Percentiles rank a stretch among this genome's conserved stretches.
These are phyloP conservation scores for Syzygium grande DNA, from an alignment of 345 rosid species.

Conservation along the genomic window DNA sequence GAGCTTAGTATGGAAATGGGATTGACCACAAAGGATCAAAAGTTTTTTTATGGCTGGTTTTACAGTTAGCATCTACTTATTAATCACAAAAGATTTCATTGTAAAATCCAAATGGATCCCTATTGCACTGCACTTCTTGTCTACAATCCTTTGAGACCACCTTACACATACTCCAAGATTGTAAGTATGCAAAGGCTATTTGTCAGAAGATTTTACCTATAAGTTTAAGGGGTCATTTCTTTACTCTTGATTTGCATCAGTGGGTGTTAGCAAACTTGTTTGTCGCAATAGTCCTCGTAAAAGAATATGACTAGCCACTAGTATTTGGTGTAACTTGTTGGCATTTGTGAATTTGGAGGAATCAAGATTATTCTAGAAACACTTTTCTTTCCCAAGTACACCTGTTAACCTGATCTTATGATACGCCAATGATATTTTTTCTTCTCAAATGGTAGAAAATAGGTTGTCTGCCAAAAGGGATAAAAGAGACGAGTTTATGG, in stretches of 20 bases:
- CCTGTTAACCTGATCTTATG: not conserved
- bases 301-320: not conserved
- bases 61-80: too few species aligned
- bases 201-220: not conserved
- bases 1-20: not conserved
- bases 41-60: not conserved
- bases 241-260: not conserved
- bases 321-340: not conserved
- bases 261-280: not conserved
- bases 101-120: too few species aligned
- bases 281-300: not conserved
- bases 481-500: not conserved
- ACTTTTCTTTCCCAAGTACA: not conserved
- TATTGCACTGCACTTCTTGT: too few species aligned
- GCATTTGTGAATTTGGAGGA: not conserved
- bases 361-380: not conserved
- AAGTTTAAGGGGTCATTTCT: not conserved
- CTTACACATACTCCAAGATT: too few species aligned
- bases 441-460: too few species aligned
- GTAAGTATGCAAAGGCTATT: too few species aligned
- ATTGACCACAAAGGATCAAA: not conserved
- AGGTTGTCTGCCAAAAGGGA: not conserved
- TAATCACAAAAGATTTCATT: too few species aligned
- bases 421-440: too few species aligned
- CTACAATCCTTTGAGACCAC: too few species aligned